Conservation (phyloP, 805 yeast species). For the Sugiyamaella marilandica region DNA sequence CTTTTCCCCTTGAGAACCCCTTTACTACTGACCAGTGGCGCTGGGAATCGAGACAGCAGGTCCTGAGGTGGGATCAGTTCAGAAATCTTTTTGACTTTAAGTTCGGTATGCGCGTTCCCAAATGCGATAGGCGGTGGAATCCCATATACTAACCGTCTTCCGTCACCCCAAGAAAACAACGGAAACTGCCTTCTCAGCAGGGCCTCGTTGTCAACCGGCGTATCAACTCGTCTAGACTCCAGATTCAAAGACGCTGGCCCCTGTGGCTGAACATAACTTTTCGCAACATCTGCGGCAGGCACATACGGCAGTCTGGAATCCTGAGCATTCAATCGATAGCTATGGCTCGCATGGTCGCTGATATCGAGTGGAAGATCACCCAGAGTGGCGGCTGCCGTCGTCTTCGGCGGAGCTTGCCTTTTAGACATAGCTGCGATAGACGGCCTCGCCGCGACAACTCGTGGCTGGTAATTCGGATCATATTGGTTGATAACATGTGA, state of each 20-base stretch:
- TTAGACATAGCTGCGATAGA: neutral
- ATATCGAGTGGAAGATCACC: conserved; percentile 1
- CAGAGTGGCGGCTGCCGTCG: neutral
- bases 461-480: conserved; percentile 7
- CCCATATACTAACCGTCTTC: conserved; percentile 42
- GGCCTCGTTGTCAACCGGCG: conserved; percentile 35
- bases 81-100: conserved; percentile 27
- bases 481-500: conserved; percentile 7
- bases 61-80: conserved; percentile 29
- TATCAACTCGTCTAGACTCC: conserved; percentile 4
- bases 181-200: conserved; percentile 66
- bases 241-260: conserved; percentile 17
- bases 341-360: conserved; percentile 9
- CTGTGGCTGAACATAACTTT: conserved; percentile 1
- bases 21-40: conserved; percentile 52
- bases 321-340: neutral
- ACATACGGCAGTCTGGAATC: conserved; percentile 2
- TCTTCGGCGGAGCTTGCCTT: neutral
- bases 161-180: conserved; percentile 59
- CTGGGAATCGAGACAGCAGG: conserved; percentile 48
- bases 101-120: conserved; percentile 30
- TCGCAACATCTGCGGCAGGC: neutral
- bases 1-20: conserved; percentile 47
- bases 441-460: neutral
- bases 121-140: conserved; percentile 39